Conservation (phyloP, 441 rosid genomes). For the Gossypium gossypioides region DNA sequence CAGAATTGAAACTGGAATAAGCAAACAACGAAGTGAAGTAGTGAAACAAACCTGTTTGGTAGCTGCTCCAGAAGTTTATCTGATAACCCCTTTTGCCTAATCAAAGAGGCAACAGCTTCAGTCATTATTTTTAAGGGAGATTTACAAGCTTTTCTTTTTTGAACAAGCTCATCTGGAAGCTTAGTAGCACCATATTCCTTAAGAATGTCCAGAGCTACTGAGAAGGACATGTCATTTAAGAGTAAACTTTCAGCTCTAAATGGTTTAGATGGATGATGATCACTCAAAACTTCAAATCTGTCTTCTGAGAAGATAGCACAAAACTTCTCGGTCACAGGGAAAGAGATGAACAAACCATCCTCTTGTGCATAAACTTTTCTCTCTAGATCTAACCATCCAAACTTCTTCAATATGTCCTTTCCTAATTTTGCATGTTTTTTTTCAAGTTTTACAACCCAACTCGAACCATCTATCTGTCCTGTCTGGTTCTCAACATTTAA, state of each 20-base stretch:
- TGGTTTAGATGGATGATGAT: constrained; percentile 18
- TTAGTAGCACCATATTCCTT: constrained; percentile 49
- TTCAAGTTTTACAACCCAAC: constrained; percentile 48
- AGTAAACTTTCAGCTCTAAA: constrained; percentile 23
- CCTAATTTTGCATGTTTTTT: constrained; percentile 61
- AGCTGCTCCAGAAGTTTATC: constrained; percentile 54
- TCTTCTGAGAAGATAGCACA: constrained; percentile 32
- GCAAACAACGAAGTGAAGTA: constrained; percentile 13
- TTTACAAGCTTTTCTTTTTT: constrained; percentile 46
- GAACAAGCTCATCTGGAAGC: constrained; percentile 40
- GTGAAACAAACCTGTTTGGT: constrained; percentile 49
- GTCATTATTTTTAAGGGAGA: constrained; percentile 56
- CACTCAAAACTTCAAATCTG: constrained; percentile 25
- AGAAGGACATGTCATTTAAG: constrained; percentile 36
- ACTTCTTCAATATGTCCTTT: constrained; percentile 74
- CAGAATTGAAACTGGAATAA: constrained; percentile 3
- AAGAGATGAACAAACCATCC: constrained; percentile 53
- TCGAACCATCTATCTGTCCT: constrained; percentile 20
- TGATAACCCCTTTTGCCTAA: constrained; percentile 45
- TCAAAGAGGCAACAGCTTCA: constrained; percentile 45
- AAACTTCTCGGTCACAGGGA: constrained; percentile 69
- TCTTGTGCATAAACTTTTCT: constrained; percentile 52
- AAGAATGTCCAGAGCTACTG: constrained; percentile 47
- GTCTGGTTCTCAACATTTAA: constrained; percentile 14
- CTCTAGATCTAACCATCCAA: constrained; percentile 78